Evolutionary conservation across 1,284 basidiomycete genomes (phyloP), one percentile per base, ranked within the genome.

Genomic region (Trichosporon sp.): DNA sequence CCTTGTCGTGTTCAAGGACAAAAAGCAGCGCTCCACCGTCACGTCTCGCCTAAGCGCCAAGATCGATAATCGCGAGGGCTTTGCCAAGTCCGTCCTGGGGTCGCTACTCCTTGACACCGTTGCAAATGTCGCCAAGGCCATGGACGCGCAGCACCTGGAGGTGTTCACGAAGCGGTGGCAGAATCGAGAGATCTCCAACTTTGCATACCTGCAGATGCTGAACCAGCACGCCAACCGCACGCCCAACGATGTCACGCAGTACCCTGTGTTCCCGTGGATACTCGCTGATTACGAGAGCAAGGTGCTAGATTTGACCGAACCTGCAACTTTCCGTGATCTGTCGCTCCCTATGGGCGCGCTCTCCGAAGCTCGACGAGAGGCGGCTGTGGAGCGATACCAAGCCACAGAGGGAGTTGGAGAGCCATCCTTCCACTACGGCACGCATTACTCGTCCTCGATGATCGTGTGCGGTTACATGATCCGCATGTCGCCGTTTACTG

Each of bases 401-500:
- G 91, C 88, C 68, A 83, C 92, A 14, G 83, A 89, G 73, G 88
- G 92, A 61, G 89, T 95, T 1, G 89, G 82, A 4, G 92, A 95
- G 80, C 84, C 86, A 56, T 92, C 93, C 0, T 95, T 95, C 82
- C 91, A 96, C 74, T 94, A 92, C 69, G 92, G 81, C 56, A 97
- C 95, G 1, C 95, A 97, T 76, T 98, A 95, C 76, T 92, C 91
- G 71, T 95, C 92, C 5, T 95, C 93, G 0, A 95, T 96, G 89
- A 96, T 94, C 65, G 92, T 95, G 33, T 95, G 93, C 81, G 93
- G 95, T 70, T 97, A 91, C 81, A 81, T 97, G 73, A 95, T 98
- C 66, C 86, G 95, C 11, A 81, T 95, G 71, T 87, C 90, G 10
- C 95, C 95, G 0, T 96, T 89, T 76, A 94, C 92, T 21, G 88